Base-by-base conservation (phyloP, 2,329 filamentous ascomycete species). In the Cadophora malorum region DNA sequence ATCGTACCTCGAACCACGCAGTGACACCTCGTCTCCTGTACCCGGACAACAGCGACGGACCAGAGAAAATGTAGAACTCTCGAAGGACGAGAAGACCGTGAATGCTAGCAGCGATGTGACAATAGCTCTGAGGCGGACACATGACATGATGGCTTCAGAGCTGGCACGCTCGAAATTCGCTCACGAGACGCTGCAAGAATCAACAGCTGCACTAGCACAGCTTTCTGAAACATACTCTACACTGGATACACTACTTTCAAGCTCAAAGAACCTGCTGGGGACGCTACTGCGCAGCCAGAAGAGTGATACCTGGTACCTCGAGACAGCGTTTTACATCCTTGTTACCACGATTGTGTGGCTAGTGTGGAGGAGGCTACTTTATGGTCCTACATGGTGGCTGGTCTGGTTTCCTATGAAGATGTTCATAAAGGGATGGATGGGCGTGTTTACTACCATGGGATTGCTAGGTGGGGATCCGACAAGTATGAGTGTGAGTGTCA, bases 241-340 rank as follows among this genome's bases (percentile, higher is more conserved):
- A 61, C 86, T 98, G 5, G 93, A 95, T 74, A 87, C 87, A 14
- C 85, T 97, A 76, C 84, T 99, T 47, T 84, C 87, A 2, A 91
- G 87, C 66, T 94, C 92, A 56, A 86, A 88, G 71, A 90, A 89
- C 65, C 83, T 99, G 21, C 86, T 97, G 8, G 88, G 88, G 7
- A 93, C 92, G 21, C 83, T 99, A 56, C 82, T 98, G 58, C 88
- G 88, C 69, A 96, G 92, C 71, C 93, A 96, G 78, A 99, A 99
- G 84, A 96, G 91, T 72, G 96, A 99, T 78, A 97, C 94, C 2
- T 99, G 96, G 96, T 99, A 99, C 78, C 86, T 99, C 41, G 91
- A 96, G 80, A 96, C 92, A 47, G 89, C 94, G 1, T 89, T 98
- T 72, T 96, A 94, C 78, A 85, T 97, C 74, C 85, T 98, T 19